Evolutionary conservation across 768 basidiomycete genomes (phyloP).

Genomic region (Dictyophora rubrovolvata): DNA sequence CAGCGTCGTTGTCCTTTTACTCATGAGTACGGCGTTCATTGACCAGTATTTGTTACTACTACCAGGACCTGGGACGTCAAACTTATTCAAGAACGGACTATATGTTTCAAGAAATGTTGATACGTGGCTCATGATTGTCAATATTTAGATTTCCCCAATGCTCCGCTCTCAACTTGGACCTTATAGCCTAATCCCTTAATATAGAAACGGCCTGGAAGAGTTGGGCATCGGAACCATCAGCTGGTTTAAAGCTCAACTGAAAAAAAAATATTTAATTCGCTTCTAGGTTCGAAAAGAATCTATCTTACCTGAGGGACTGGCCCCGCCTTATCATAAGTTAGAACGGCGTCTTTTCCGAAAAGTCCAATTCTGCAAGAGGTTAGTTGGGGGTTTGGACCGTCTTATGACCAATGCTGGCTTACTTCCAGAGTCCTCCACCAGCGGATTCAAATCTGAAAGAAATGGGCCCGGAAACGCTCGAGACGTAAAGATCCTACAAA

Average conservation of each 20-base stretch:
- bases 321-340: neutral
- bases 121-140: no score
- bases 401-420: neutral
- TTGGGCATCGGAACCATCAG: neutral
- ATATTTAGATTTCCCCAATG: no score
- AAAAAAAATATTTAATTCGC: neutral
- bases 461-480: neutral
- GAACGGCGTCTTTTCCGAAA: neutral
- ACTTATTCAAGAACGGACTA: no score
- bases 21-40: no score
- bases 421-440: neutral
- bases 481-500: neutral
- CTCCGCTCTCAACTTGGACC: no score
- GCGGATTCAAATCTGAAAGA: neutral
- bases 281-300: neutral
- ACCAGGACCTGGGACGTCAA: no score
- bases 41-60: no score
- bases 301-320: neutral
- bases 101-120: no score
- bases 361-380: neutral
- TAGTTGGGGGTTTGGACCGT: neutral
- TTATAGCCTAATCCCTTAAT: neutral
- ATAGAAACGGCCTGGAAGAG: neutral
- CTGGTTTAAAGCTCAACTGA: neutral
- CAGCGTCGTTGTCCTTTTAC: no score